phyloP scores from a whole-genome alignment of 148 eudicot species.

The Tetragonia tetragonoides region DNA sequence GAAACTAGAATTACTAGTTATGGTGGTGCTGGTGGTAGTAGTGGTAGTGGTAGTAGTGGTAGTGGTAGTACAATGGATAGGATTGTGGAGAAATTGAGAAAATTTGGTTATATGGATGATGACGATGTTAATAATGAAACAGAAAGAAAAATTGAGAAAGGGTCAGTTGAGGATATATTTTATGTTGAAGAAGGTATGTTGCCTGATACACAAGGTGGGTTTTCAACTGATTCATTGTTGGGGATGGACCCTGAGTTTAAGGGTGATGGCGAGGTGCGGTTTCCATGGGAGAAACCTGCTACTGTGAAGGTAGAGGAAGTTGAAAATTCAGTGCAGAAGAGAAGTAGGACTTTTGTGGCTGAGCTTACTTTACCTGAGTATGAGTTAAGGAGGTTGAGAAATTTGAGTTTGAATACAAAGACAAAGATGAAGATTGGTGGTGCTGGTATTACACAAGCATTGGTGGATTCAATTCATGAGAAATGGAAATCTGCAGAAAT shows the following conservation, averaged over 20 bases:
- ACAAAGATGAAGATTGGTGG: slow-evolving; percentile 65
- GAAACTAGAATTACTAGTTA: slow-evolving; percentile 22
- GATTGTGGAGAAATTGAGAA: slow-evolving; percentile 80
- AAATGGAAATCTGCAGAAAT: slow-evolving; percentile 79
- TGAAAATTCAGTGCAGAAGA: slow-evolving; percentile 47
- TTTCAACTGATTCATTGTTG: slow-evolving; percentile 50
- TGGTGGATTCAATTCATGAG: slow-evolving; percentile 66
- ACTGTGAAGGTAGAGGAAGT: slow-evolving; percentile 27
- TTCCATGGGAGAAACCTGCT: slow-evolving; percentile 87
- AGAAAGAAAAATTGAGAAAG: slow-evolving; percentile 59
- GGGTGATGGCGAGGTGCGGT: slow-evolving; percentile 49
- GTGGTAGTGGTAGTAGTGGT: slow-evolving; percentile 22
- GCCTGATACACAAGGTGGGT: slow-evolving; percentile 78
- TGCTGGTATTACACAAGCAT: slow-evolving; percentile 62
- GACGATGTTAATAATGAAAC: slow-evolving; percentile 39
- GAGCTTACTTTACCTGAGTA: slow-evolving; percentile 82
- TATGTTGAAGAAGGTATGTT: slow-evolving; percentile 84
- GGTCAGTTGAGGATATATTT: slow-evolving; percentile 90
- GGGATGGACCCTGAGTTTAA: slow-evolving; percentile 50
- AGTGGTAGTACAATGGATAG: slow-evolving; percentile 88
- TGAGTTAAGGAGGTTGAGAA: slow-evolving; percentile 68
- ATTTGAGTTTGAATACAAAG: slow-evolving; percentile 60
- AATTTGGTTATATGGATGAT: slow-evolving; percentile 76
- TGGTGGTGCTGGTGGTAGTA: slow-evolving; percentile 23
- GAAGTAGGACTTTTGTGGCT: slow-evolving; percentile 69